Percentiles rank a stretch among this genome's conserved stretches.
Evolutionary conservation across 164 flowering plant genomes (phyloP).

Genomic region (Umbilicus rupestris): DNA sequence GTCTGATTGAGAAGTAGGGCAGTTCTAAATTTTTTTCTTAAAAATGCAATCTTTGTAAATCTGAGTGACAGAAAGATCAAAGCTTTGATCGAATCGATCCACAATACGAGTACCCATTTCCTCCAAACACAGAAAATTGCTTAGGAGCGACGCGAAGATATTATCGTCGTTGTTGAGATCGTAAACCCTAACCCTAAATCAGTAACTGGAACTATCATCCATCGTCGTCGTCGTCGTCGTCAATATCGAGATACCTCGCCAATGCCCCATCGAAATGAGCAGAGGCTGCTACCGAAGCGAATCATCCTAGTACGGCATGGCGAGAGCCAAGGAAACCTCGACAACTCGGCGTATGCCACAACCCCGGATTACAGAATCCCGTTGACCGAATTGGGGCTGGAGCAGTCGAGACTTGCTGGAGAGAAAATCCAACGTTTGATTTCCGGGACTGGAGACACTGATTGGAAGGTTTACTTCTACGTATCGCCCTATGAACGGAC

Average conservation of each 20-base stretch:
- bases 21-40: too few relatives aligned
- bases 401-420: conserved; percentile 62
- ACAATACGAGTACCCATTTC: neutral
- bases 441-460: conserved; percentile 16
- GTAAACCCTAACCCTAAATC: conserved; percentile 2
- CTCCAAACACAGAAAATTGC: neutral
- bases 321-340: conserved; percentile 75
- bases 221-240: neutral
- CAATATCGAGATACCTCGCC: too few relatives aligned
- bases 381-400: conserved; percentile 42
- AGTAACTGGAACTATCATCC: neutral
- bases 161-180: neutral
- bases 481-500: conserved; percentile 87
- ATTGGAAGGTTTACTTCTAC: conserved; percentile 75
- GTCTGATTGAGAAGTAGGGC: too few relatives aligned
- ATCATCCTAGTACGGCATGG: conserved; percentile 87
- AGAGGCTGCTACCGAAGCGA: conserved; percentile 49
- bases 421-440: conserved; percentile 26
- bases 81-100: neutral
- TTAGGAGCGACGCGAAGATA: neutral
- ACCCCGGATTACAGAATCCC: conserved; percentile 79
- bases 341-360: conserved; percentile 51
- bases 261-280: neutral
- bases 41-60: neutral
- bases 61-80: conserved; percentile 4